phyloP scores from a whole-genome alignment of 495 filamentous ascomycete species.

The Tricharina praecox region DNA sequence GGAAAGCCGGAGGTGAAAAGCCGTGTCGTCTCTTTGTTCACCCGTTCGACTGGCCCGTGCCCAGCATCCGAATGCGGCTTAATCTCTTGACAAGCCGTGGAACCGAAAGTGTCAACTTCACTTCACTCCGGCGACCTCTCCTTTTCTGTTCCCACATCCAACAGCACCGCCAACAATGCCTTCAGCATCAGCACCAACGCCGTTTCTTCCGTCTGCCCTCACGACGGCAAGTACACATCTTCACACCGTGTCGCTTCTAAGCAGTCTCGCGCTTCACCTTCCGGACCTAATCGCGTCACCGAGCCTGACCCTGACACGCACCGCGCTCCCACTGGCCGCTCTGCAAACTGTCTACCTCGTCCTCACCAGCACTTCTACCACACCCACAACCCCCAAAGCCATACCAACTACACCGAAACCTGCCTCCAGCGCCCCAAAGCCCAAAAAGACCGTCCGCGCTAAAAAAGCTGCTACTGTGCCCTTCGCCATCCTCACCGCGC shows the following conservation, averaged over 20 bases:
- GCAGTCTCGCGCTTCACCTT: slow-evolving; percentile 14
- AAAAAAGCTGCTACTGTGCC: slow-evolving; percentile 7
- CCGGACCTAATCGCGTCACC: slow-evolving; percentile 35
- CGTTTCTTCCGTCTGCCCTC: slow-evolving; percentile 26
- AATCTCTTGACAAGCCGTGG: neutral
- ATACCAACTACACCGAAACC: neutral
- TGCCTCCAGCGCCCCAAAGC: neutral
- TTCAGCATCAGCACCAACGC: no score
- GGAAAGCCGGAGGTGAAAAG: no score
- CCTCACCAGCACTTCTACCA: neutral
- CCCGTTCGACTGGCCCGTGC: neutral
- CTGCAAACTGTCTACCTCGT: slow-evolving; percentile 23
- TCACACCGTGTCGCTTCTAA: slow-evolving; percentile 52
- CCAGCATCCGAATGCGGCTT: neutral
- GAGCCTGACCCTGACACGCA: slow-evolving; percentile 46
- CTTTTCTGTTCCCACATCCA: neutral
- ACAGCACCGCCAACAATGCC: slow-evolving; percentile 27
- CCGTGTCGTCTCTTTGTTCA: no score
- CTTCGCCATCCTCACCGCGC: slow-evolving; percentile 34
- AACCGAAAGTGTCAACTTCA: neutral
- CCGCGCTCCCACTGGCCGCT: slow-evolving; percentile 44
- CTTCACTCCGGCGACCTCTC: slow-evolving; percentile 1
- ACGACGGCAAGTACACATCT: slow-evolving; percentile 26
- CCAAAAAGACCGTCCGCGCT: neutral
- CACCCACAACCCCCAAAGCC: neutral